Evolutionary conservation across 2,329 filamentous ascomycete genomes (phyloP), one percentile per base, ranked within the genome.

Genomic region (Cladophialophora psammophila): DNA sequence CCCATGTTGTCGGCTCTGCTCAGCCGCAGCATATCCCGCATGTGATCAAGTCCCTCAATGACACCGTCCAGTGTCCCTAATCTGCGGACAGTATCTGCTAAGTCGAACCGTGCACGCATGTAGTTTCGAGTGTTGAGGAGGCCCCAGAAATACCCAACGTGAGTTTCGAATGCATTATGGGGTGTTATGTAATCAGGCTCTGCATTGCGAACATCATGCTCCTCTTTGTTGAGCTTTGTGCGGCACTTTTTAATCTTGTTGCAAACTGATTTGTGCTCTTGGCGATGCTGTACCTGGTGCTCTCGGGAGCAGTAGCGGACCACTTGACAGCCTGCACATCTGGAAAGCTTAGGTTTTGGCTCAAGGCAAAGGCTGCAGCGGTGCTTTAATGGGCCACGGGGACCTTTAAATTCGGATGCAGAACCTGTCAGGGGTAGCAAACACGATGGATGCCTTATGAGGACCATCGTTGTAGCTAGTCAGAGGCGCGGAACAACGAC

Each of bases 1-100:
- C 80, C 79, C 76, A 84, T 75, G 65, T 81, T 81, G 69, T 86
- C 84, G 10, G 68, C n/a, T 1, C 80, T 78, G 66, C 77, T 78
- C 0, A 86, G 75, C 1, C 77, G 76, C 48, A 86, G 62, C 76
- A 85, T 79, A 57, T 83, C 82, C 55, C 75, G 68, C 0, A 81
- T 62, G 68, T 84, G 78, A 0, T 79, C 77, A 2, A 84, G 72
- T 1, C 76, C 75, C 15, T 75, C 71, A 56, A 78, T 38, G 6
- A 84, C 77, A 0, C 79, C 79, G 6, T 79, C 68, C 13, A 69
- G 52, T 0, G 76, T 78, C 12, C 78, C 73, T 42, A 81, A 70
- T 9, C 71, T 72, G 20, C 75, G 58, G 1, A 86, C 67, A 0
- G 71, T 66, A 18, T 79, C 72, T 3, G 76, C 75, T 2, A 81